Percentiles rank a stretch among this genome's conserved stretches.
phyloP scores from a whole-genome alignment of 2,329 filamentous ascomycete genomes.

The Sporothrix variecibatus region DNA sequence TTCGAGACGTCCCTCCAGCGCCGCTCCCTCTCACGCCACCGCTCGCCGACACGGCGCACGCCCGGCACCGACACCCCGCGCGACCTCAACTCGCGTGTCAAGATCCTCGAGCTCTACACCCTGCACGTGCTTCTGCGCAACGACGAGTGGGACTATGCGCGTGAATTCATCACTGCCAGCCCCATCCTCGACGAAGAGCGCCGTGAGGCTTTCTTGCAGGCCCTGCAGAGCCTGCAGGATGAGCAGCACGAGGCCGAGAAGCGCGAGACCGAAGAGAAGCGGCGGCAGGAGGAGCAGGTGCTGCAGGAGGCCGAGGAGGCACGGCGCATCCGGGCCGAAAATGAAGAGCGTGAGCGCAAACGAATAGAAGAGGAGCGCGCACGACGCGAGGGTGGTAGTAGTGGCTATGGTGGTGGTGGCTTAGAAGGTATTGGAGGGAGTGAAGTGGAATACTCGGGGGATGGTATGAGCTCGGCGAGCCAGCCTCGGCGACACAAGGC shows the following conservation, averaged over 20 bases:
- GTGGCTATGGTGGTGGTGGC: background rate
- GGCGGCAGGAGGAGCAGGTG: slow-evolving; percentile 58
- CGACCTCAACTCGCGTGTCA: slow-evolving; percentile 80
- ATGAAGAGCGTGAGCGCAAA: slow-evolving; percentile 57
- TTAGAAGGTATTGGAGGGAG: background rate
- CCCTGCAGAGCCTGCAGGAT: slow-evolving; percentile 79
- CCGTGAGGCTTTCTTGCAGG: slow-evolving; percentile 83
- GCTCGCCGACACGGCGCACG: slow-evolving; percentile 40
- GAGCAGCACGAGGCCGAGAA: slow-evolving; percentile 75
- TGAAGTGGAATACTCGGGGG: slow-evolving; percentile 18
- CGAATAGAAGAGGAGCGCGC: slow-evolving; percentile 57
- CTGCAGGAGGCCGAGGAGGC: slow-evolving; percentile 60
- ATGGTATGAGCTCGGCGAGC: slow-evolving; percentile 47
- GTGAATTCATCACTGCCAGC: slow-evolving; percentile 84
- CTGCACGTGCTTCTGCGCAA: slow-evolving; percentile 93
- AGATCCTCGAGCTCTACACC: slow-evolving; percentile 92
- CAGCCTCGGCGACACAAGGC: slow-evolving; percentile 64
- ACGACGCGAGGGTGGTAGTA: slow-evolving; percentile 46
- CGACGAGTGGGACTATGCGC: slow-evolving; percentile 93
- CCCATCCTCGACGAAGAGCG: slow-evolving; percentile 90
- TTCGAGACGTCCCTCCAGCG: slow-evolving; percentile 49
- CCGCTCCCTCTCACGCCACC: slow-evolving; percentile 34
- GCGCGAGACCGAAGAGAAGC: slow-evolving; percentile 60
- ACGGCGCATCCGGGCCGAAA: slow-evolving; percentile 56
- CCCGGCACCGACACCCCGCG: slow-evolving; percentile 79